These are phyloP conservation scores for Bromus sterilis DNA, from an alignment of 176 grass and related monocot species.

Conservation along the genomic window DNA sequence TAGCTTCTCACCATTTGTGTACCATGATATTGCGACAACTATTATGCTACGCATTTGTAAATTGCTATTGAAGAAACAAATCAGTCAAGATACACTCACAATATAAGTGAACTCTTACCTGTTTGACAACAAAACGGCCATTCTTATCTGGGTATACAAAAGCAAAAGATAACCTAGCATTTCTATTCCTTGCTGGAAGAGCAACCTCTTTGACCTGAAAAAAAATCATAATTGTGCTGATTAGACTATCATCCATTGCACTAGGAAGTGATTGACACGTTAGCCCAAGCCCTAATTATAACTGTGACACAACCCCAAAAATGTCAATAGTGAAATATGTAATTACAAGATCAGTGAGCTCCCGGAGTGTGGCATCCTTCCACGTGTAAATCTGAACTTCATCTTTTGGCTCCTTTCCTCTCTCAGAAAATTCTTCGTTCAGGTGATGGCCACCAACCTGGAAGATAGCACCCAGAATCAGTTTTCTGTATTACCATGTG, in stretches of 20 bases:
- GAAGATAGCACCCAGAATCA: neutral
- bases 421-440: conserved; percentile 83
- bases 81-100: neutral
- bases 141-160: conserved; percentile 94
- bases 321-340: neutral
- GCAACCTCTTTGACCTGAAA: conserved; percentile 96
- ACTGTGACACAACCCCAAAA: neutral
- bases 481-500: neutral
- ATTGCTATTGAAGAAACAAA: neutral
- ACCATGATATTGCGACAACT: neutral
- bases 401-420: conserved; percentile 97
- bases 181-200: conserved; percentile 85
- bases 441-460: conserved; percentile 74
- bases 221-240: neutral
- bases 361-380: conserved; percentile 89
- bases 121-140: conserved; percentile 82
- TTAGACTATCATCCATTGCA: conserved; percentile 16
- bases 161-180: conserved; percentile 85
- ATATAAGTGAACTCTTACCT: conserved; percentile 27
- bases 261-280: neutral
- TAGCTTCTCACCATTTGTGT: neutral
- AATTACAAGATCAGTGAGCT: conserved; percentile 89
- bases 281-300: neutral
- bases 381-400: conserved; percentile 99
- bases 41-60: neutral